A percentile compares a stretch with the other conserved stretches of the same genome.
phyloP scores from a whole-genome alignment of 2,329 filamentous ascomycete genomes.

The Aspergillus neoniger region DNA sequence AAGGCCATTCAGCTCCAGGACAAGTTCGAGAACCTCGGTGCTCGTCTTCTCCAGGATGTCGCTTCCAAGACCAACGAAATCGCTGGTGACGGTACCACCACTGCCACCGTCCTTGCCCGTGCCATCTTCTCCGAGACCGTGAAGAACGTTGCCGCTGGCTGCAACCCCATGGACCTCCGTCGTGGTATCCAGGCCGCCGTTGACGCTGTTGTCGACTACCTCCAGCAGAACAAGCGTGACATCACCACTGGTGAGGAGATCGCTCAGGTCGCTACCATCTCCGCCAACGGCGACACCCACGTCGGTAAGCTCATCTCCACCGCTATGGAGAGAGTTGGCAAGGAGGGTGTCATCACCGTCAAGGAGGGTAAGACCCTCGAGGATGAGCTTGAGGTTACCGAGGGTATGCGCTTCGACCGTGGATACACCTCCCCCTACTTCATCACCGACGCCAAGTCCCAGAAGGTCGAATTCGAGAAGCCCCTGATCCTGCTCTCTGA shows the following conservation, averaged over 20 bases:
- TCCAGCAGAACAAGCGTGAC: slow-evolving; percentile 94
- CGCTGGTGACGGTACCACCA: slow-evolving; percentile 97
- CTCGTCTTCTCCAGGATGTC: slow-evolving; percentile 93
- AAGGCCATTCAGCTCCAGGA: slow-evolving; percentile 92
- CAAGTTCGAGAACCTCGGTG: slow-evolving; percentile 99
- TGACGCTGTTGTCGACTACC: slow-evolving; percentile 88
- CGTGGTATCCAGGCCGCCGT: slow-evolving; percentile 96
- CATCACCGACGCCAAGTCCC: slow-evolving; percentile 97
- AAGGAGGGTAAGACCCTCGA: slow-evolving; percentile 99
- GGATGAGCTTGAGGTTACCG: slow-evolving; percentile 97
- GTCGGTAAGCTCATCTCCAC: slow-evolving; percentile 94
- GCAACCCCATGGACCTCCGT: slow-evolving; percentile 99
- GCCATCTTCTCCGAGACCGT: slow-evolving; percentile 99
- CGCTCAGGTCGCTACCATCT: slow-evolving; percentile 97
- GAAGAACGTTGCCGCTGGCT: slow-evolving; percentile 98
- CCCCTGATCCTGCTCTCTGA: slow-evolving; percentile 96
- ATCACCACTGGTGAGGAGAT: slow-evolving; percentile 98
- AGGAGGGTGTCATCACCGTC: slow-evolving; percentile 99
- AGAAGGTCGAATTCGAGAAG: slow-evolving; percentile 99
- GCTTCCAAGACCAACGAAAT: slow-evolving; percentile 99
- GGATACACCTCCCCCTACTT: slow-evolving; percentile 99
- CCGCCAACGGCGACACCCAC: slow-evolving; percentile 93
- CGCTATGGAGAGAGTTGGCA: slow-evolving; percentile 99
- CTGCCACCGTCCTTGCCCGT: slow-evolving; percentile 92
- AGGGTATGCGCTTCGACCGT: slow-evolving; percentile 99